phyloP scores from a whole-genome alignment of 1,284 basidiomycete species.

The Agaricales sp. region DNA sequence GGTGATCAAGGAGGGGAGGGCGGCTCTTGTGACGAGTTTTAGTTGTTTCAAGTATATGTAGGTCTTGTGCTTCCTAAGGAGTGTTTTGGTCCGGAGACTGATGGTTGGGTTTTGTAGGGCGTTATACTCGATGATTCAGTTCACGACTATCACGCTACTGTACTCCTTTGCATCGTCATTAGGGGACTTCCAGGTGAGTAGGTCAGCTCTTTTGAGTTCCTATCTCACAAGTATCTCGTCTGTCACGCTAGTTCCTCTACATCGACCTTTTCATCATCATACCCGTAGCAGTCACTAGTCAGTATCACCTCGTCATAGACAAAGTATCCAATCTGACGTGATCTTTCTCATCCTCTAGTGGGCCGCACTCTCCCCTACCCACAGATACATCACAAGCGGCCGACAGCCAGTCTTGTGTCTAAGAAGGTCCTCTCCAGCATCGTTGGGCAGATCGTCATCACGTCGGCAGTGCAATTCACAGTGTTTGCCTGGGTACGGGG shows the following conservation, averaged over 20 bases:
- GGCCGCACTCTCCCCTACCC: constrained; percentile 88
- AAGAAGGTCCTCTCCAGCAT: constrained; percentile 94
- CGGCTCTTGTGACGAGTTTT: constrained; percentile 94
- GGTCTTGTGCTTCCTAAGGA: constrained; percentile 20
- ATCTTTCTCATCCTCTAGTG: constrained; percentile 47
- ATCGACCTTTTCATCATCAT: constrained; percentile 98
- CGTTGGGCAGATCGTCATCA: constrained; percentile 88
- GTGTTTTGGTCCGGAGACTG: neutral
- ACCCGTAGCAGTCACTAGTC: constrained; percentile 91
- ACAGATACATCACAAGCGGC: constrained; percentile 81
- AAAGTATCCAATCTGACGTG: constrained; percentile 7
- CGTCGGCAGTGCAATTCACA: constrained; percentile 77
- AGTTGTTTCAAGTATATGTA: constrained; percentile 99
- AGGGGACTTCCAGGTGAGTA: constrained; percentile 85
- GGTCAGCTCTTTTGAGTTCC: constrained; percentile 9
- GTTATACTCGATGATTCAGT: constrained; percentile 86
- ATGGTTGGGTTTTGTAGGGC: constrained; percentile 46
- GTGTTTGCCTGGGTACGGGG: constrained; percentile 82
- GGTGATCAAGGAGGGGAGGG: constrained; percentile 92
- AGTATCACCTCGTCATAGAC: constrained; percentile 21
- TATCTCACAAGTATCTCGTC: constrained; percentile 3
- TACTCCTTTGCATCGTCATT: constrained; percentile 96
- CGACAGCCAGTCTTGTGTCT: constrained; percentile 93
- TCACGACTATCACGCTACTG: constrained; percentile 80
- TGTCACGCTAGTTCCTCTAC: constrained; percentile 65